Evolutionary conservation across 1,139 yeast species (phyloP).

Genomic region (Pichia sp.): DNA sequence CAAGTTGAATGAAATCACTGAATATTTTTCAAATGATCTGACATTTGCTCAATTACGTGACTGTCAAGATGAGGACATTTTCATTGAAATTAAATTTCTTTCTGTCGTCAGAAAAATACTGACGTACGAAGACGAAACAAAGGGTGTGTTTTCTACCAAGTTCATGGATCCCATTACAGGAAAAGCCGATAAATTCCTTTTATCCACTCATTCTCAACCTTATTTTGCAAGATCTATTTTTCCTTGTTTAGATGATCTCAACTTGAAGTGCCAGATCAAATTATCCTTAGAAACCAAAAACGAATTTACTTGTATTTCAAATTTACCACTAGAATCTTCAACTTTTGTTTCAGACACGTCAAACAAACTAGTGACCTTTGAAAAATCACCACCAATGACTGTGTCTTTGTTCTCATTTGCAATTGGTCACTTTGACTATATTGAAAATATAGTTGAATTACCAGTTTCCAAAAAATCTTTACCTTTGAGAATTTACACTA

Average conservation of each 20-base stretch:
- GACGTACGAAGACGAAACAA: conserved; percentile 49
- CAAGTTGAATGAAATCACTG: conserved; percentile 32
- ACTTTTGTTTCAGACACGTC: conserved; percentile 19
- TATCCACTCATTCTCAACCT: conserved; percentile 70
- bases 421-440: conserved; percentile 52
- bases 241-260: conserved; percentile 60
- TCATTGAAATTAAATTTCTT: conserved; percentile 30
- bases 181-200: conserved; percentile 37
- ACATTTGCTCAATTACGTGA: conserved; percentile 7
- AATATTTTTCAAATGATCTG: conserved; percentile 14
- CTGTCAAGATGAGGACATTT: neutral
- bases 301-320: conserved; percentile 43
- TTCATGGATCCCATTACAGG: conserved; percentile 44
- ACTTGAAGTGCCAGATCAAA: conserved; percentile 42
- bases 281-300: conserved; percentile 38
- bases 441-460: conserved; percentile 29
- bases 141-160: conserved; percentile 63
- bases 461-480: conserved; percentile 18
- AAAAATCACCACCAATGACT: conserved; percentile 48
- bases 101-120: conserved; percentile 50
- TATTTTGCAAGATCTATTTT: conserved; percentile 50
- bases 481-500: conserved; percentile 47
- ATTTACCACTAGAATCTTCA: conserved; percentile 28
- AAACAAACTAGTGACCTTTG: conserved; percentile 34
- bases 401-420: conserved; percentile 59